Base-by-base conservation (phyloP, 2,329 filamentous ascomycete genomes). In the Paraphaeosphaeria minitans region DNA sequence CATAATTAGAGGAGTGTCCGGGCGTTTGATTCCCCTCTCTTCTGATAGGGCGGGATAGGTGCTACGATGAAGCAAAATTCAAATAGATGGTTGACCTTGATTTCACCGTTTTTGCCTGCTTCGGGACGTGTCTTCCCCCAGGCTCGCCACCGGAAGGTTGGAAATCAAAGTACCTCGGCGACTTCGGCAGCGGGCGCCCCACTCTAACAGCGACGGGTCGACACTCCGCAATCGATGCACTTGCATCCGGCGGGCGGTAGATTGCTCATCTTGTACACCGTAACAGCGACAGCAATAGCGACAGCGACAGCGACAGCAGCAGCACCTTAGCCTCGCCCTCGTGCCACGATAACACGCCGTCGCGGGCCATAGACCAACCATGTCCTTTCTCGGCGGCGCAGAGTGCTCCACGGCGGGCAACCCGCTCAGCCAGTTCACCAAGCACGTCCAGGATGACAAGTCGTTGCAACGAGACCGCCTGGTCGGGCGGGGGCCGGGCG, bases 391-490 rank as follows among this genome's bases (percentile, higher is more conserved):
- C 71, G 92, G 92, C 79, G 93, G 94, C 69, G 91, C 94, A 69
- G 95, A 98, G 82, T 99, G 95, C 84, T 98, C 94, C 57, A 96
- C 95, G 62, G 93, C 91, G 65, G 92, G 90, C 73, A 99, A 99
- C 79, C 95, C 96, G 58, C 88, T 99, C 71, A 94, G 92, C 75
- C 95, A 98, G 83, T 96, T 99, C 78, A 92, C 93, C 65, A 99
- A 99, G 80, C 93, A 97, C 78, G 92, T 95, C 57, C 91, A 96
- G 75, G 92, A 96, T 84, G 95, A 99, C 82, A 96, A 93, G 80
- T 95, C 91, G 58, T 82, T 98, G 58, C 95, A 98, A 80, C 86
- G 93, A 71, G 95, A 99, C 78, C 87, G 95, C 59, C 83, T 98
- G 61, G 88, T 91, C 60, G 92, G 91, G 62, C 83, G 89, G 65